These are phyloP conservation scores for Ormosia emarginata DNA, from an alignment of 306 rosid genomes.

Conservation along the genomic window DNA sequence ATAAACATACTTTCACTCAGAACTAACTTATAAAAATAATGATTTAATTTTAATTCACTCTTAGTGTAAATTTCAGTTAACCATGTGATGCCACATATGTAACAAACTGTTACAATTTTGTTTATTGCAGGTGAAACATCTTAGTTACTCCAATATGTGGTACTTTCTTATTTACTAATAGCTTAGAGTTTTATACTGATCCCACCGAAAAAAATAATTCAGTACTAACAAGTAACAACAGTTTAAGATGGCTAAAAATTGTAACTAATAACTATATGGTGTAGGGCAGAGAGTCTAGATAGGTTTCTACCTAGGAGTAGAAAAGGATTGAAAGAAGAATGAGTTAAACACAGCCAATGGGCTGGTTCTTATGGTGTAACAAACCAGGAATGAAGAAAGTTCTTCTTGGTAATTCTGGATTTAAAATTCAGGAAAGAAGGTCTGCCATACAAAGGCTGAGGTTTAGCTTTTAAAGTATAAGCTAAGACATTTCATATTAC, in stretches of 20 bases:
- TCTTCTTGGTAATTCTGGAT: too few relatives aligned
- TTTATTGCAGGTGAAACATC: not conserved
- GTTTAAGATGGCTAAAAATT: not conserved
- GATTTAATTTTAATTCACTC: not conserved
- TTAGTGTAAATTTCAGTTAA: not conserved
- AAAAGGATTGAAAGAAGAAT: too few relatives aligned
- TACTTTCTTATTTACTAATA: not conserved
- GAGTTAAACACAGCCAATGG: too few relatives aligned
- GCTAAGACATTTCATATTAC: too few relatives aligned
- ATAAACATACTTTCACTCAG: not conserved
- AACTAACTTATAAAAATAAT: not conserved
- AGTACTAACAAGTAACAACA: slow-evolving; percentile 3
- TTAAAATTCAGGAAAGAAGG: too few relatives aligned
- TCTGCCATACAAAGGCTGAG: too few relatives aligned
- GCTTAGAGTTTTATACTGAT: not conserved
- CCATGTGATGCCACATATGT: not conserved
- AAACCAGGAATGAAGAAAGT: too few relatives aligned
- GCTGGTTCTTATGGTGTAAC: too few relatives aligned
- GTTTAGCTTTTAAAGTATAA: too few relatives aligned
- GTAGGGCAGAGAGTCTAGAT: too few relatives aligned
- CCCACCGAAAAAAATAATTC: not conserved
- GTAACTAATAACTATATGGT: not conserved
- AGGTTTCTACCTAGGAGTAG: too few relatives aligned
- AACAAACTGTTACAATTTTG: not conserved
- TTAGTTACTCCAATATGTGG: not conserved